phyloP scores from a whole-genome alignment of 495 filamentous ascomycete genomes.

The Penicillium mononematosum region DNA sequence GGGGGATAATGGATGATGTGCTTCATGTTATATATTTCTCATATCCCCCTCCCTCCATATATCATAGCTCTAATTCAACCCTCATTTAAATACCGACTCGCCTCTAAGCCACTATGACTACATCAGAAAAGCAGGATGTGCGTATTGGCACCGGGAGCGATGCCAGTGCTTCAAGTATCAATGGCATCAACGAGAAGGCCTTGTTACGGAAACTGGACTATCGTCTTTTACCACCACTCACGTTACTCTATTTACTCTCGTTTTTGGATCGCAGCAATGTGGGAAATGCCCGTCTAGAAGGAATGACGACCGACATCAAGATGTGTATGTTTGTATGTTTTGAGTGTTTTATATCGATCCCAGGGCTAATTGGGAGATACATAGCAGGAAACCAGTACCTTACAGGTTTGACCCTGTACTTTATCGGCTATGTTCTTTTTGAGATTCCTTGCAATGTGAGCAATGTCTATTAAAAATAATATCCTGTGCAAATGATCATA shows the following conservation, averaged over 20 bases:
- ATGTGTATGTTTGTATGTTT: conserved; percentile 54
- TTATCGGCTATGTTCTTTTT: conserved; percentile 72
- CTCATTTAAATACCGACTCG: neutral
- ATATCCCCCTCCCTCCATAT: neutral
- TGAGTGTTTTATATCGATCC: neutral
- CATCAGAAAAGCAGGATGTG: conserved; percentile 4
- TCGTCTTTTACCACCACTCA: conserved; percentile 63
- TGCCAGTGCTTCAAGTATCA: conserved; percentile 14
- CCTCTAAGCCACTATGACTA: neutral
- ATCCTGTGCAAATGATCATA: neutral
- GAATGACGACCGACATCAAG: conserved; percentile 59
- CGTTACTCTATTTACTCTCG: conserved; percentile 67
- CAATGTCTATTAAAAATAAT: neutral
- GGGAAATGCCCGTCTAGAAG: conserved; percentile 60
- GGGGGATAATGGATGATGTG: neutral
- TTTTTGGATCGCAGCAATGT: conserved; percentile 77
- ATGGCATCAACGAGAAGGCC: conserved; percentile 56
- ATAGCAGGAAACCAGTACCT: conserved; percentile 68
- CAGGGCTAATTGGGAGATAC: conserved; percentile 2
- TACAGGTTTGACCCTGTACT: conserved; percentile 69
- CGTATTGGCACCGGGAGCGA: neutral
- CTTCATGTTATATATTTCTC: neutral
- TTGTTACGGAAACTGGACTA: conserved; percentile 66
- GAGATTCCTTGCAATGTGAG: conserved; percentile 66
- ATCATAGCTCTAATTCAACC: neutral